Evolutionary conservation across 345 rosid genomes (phyloP), one percentile per base, ranked within the genome.

Genomic region (Populus pruinosa): DNA sequence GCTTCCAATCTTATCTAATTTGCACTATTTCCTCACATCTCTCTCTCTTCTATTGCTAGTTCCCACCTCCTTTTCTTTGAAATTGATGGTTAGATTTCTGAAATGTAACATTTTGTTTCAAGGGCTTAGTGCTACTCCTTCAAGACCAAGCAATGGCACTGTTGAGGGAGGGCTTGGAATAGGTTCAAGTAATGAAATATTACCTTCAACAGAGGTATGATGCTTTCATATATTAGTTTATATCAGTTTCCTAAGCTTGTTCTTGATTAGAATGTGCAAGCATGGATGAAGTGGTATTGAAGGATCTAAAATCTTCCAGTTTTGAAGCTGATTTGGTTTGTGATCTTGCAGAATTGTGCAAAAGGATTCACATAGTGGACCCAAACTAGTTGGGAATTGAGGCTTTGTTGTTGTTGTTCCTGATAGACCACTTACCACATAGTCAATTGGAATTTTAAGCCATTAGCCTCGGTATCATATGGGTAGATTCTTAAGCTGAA

Each of bases 171-270:
- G 82, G 77, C 72, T 79, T 35, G 97, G 88, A 71, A 74, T 88
- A 75, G 88, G 87, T 84, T 86, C 87, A 8, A 86, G 82, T 72
- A 87, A 88, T 66, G 85, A 85, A 76, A 86, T 79, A 71, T 77
- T 90, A 71, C 87, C 89, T 72, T 75, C 85, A 56, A 71, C 83
- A 55, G 93, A 91, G 97, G 98, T 96, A 88, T 73, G 73, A 5
- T 73, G 35, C 76, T 44, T 70, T 75, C 20, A 27, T 71, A 41
- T 8, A 16, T 14, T 63, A 53, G 59, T 75, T 39, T 69, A 6
- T 64, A 36, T 12, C 61, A 65, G 53, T 55, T 71, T 9, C 2
- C 33, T 21, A 14, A 23, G 23, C 53, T 33, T 73, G 55, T 44
- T 69, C 33, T 77, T 59, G 16, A 23, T 10, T 55, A 55, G 61